Evolutionary conservation across 306 rosid species (phyloP).

Genomic region (Alnus rubra): DNA sequence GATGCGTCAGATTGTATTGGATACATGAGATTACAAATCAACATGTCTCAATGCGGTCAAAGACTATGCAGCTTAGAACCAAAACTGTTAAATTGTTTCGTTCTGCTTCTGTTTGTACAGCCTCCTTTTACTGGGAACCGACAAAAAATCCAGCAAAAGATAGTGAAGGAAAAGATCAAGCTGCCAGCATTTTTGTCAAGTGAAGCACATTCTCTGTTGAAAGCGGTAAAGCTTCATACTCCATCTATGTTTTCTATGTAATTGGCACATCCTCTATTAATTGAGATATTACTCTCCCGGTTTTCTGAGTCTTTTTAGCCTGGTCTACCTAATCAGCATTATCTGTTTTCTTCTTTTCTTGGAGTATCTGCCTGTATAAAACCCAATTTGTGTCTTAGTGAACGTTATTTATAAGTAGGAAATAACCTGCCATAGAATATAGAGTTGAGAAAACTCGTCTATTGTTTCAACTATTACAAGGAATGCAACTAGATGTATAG

Average conservation of each 20-base stretch:
- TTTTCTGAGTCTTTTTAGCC: not conserved
- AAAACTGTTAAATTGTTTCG: constrained; percentile 21
- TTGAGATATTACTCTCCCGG: not conserved
- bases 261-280: not conserved
- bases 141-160: constrained; percentile 80
- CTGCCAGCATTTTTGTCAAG: constrained; percentile 84
- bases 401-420: not conserved
- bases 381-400: too few species aligned
- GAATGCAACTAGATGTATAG: not conserved
- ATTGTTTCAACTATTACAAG: not conserved
- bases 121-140: constrained; percentile 92
- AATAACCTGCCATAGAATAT: not conserved
- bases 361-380: not conserved
- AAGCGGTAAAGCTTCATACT: constrained; percentile 57
- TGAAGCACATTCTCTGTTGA: constrained; percentile 90
- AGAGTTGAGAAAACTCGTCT: not conserved
- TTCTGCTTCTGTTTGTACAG: constrained; percentile 48
- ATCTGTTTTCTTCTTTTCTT: not conserved
- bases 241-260: constrained; percentile 9
- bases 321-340: not conserved
- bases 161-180: constrained; percentile 88
- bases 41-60: not conserved
- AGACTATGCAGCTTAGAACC: not conserved
- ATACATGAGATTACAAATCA: not conserved
- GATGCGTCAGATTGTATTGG: not conserved